Evolutionary conservation across 2,329 filamentous ascomycete genomes (phyloP).

Genomic region (Trichoderma gracile): DNA sequence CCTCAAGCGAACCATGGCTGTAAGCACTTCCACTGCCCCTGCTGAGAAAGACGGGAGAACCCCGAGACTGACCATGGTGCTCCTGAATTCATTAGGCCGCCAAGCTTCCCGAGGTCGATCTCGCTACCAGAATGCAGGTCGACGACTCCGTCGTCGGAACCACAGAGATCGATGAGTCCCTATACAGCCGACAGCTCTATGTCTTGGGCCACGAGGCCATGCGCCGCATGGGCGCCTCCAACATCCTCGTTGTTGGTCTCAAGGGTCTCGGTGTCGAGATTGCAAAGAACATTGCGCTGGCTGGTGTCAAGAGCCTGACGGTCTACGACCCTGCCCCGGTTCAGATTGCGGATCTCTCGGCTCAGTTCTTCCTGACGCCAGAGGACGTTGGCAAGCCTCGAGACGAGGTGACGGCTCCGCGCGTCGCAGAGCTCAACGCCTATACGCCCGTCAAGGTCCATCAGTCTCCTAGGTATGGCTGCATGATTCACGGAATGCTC

Average conservation of each 20-base stretch:
- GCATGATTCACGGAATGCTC: constrained; percentile 22
- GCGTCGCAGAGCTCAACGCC: constrained; percentile 91
- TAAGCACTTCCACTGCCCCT: constrained; percentile 43
- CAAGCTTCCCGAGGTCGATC: constrained; percentile 60
- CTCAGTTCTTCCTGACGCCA: constrained; percentile 92
- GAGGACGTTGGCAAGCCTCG: constrained; percentile 91
- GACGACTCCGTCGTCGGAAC: constrained; percentile 58
- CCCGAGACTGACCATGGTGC: neutral
- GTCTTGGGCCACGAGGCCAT: constrained; percentile 79
- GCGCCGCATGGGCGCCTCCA: constrained; percentile 98
- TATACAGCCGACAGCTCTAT: constrained; percentile 74
- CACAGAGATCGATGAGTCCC: constrained; percentile 68
- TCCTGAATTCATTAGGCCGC: constrained; percentile 42
- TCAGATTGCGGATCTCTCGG: constrained; percentile 84
- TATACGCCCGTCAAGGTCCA: constrained; percentile 90
- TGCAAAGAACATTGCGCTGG: constrained; percentile 96
- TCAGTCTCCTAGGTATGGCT: constrained; percentile 53
- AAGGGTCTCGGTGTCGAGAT: constrained; percentile 97
- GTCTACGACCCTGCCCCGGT: constrained; percentile 87
- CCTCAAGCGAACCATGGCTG: constrained; percentile 62
- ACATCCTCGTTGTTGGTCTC: constrained; percentile 87
- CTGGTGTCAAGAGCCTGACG: constrained; percentile 95
- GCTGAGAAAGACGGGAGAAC: neutral
- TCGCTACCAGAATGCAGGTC: constrained; percentile 66
- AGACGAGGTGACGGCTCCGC: constrained; percentile 81